A percentile compares a stretch with the other conserved stretches of the same genome.
These are phyloP conservation scores for Coemansia sp. DNA, from an alignment of 192 early-diverging fungal genomes.

Conservation along the genomic window DNA sequence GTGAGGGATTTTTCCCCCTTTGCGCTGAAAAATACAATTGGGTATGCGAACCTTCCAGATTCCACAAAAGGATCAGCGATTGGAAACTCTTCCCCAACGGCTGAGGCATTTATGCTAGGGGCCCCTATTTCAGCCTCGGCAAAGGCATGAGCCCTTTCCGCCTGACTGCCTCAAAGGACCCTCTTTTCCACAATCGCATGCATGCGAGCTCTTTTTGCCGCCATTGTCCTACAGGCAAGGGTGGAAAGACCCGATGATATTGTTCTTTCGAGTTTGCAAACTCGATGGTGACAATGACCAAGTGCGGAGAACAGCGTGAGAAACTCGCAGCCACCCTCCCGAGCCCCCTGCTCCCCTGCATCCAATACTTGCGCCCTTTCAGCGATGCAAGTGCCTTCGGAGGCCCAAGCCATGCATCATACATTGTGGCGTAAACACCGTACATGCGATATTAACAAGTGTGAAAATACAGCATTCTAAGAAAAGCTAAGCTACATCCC, in stretches of 20 bases:
- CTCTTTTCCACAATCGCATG: neutral
- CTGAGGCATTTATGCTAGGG: neutral
- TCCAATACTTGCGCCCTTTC: neutral
- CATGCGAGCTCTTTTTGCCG: neutral
- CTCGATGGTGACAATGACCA: neutral
- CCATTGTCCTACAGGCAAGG: neutral
- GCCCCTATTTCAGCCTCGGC: neutral
- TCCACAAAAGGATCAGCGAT: neutral
- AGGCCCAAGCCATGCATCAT: neutral
- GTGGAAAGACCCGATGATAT: neutral
- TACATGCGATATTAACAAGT: neutral
- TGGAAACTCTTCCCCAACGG: neutral
- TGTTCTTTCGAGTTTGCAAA: neutral
- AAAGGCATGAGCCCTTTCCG: neutral
- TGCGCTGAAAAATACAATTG: neutral
- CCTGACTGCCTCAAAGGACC: neutral
- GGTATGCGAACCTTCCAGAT: neutral
- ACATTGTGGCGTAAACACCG: neutral
- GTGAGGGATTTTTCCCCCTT: constrained; percentile 1
- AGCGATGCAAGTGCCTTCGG: neutral
- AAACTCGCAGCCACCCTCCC: neutral
- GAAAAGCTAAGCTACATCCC: too few relatives aligned
- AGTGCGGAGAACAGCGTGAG: neutral
- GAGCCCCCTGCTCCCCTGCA: neutral
- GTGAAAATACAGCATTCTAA: too few relatives aligned